phyloP scores from a whole-genome alignment of 805 yeast species.

The Lipomyces orientalis region DNA sequence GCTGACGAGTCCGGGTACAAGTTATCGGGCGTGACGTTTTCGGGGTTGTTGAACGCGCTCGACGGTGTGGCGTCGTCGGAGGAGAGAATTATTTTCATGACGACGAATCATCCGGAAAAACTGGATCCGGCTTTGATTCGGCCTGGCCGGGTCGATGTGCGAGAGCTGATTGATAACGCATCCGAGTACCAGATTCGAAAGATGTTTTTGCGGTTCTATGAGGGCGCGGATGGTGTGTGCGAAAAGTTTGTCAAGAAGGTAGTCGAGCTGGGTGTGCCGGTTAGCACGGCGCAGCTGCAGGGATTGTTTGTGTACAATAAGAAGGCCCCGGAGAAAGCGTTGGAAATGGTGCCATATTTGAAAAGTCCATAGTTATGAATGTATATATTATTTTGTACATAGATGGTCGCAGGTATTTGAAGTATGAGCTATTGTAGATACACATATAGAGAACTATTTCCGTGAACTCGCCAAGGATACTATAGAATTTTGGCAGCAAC shows the following conservation, averaged over 20 bases:
- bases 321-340: slow-evolving; percentile 76
- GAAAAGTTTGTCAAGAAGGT: slow-evolving; percentile 54
- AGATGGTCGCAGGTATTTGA: not conserved
- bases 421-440: no score
- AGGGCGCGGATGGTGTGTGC: slow-evolving; percentile 53
- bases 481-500: not conserved
- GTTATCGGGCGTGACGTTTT: slow-evolving; percentile 88
- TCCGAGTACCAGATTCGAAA: slow-evolving; percentile 73
- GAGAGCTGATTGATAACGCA: slow-evolving; percentile 86
- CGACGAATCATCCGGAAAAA: slow-evolving; percentile 95
- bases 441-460: not conserved
- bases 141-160: slow-evolving; percentile 93
- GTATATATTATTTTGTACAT: not conserved
- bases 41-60: slow-evolving; percentile 89
- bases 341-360: slow-evolving; percentile 57
- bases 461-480: not conserved
- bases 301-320: slow-evolving; percentile 94
- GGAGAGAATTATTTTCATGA: slow-evolving; percentile 95
- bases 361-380: slow-evolving; percentile 9
- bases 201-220: slow-evolving; percentile 91
- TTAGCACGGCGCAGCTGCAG: slow-evolving; percentile 93
- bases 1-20: slow-evolving; percentile 72
- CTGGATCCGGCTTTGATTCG: slow-evolving; percentile 91
- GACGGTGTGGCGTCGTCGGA: slow-evolving; percentile 99
- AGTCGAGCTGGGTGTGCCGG: slow-evolving; percentile 56